These are phyloP conservation scores for Penicillium taxi DNA, from an alignment of 495 filamentous ascomycete species.

Conservation along the genomic window DNA sequence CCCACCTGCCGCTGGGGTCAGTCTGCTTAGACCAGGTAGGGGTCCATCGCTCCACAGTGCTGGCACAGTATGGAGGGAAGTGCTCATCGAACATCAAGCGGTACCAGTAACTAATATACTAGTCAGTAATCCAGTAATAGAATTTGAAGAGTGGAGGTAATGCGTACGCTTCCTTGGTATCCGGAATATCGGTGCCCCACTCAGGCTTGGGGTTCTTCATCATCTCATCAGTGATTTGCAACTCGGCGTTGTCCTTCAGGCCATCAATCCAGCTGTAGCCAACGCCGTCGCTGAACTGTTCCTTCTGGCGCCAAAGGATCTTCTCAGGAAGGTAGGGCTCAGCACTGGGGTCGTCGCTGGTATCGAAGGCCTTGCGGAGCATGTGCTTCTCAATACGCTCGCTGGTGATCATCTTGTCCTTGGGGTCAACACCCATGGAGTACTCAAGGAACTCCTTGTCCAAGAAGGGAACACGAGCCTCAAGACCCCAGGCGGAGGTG, in stretches of 20 bases:
- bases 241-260: conserved; percentile 86
- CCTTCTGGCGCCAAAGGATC: conserved; percentile 98
- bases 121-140: conserved; percentile 7
- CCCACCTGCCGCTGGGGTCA: conserved; percentile 87
- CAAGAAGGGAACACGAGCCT: conserved; percentile 95
- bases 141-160: not conserved
- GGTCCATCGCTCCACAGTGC: conserved; percentile 91
- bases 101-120: conserved; percentile 77
- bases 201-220: conserved; percentile 93
- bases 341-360: conserved; percentile 67
- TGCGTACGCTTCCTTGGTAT: conserved; percentile 89
- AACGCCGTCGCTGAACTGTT: conserved; percentile 97
- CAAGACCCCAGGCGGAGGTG: conserved; percentile 95
- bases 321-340: conserved; percentile 84
- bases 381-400: conserved; percentile 96
- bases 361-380: conserved; percentile 94
- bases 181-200: conserved; percentile 86
- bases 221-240: conserved; percentile 88
- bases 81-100: conserved; percentile 96
- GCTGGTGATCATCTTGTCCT: conserved; percentile 89
- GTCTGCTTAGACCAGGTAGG: conserved; percentile 97
- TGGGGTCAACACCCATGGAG: conserved; percentile 84
- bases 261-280: conserved; percentile 99
- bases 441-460: conserved; percentile 93
- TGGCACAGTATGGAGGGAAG: conserved; percentile 85